Evolutionary conservation across 163 green algal genomes (phyloP).

Genomic region (Volvox carteri): DNA sequence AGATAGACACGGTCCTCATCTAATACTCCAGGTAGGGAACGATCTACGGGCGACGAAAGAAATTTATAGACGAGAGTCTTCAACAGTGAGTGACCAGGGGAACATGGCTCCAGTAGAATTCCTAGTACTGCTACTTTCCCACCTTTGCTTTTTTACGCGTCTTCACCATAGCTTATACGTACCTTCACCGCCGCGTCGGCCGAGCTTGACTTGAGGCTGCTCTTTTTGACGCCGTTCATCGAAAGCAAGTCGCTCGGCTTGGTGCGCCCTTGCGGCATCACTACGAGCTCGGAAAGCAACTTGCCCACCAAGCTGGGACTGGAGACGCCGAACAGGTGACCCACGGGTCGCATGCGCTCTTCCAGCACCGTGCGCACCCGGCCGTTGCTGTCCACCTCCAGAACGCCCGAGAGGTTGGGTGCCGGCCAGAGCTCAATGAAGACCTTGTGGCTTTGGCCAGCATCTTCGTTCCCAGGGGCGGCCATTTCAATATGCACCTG

Average conservation of each 20-base stretch:
- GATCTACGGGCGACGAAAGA: no score
- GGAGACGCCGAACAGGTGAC: slow-evolving; percentile 39
- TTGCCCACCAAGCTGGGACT: neutral
- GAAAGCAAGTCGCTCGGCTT: neutral
- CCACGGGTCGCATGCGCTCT: slow-evolving; percentile 30
- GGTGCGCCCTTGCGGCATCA: neutral
- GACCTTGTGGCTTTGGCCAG: neutral
- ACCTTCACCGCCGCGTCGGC: slow-evolving; percentile 23
- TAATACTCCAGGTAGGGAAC: no score
- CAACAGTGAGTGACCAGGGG: no score
- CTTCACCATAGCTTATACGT: no score
- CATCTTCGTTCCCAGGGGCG: neutral
- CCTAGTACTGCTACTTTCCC: no score
- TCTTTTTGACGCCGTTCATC: slow-evolving; percentile 27
- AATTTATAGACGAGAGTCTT: no score
- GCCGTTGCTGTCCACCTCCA: slow-evolving; percentile 26
- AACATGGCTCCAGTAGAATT: no score
- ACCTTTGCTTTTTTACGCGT: no score
- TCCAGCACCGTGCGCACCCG: slow-evolving; percentile 23
- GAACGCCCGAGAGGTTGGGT: neutral
- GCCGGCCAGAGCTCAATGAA: slow-evolving; percentile 27
- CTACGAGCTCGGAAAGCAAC: neutral
- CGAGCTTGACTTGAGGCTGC: slow-evolving; percentile 35
- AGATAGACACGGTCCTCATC: no score
- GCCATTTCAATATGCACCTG: slow-evolving; percentile 9